Evolutionary conservation across 306 rosid genomes (phyloP), one percentile per base, ranked within the genome.

Genomic region (Casuarina equisetifolia): DNA sequence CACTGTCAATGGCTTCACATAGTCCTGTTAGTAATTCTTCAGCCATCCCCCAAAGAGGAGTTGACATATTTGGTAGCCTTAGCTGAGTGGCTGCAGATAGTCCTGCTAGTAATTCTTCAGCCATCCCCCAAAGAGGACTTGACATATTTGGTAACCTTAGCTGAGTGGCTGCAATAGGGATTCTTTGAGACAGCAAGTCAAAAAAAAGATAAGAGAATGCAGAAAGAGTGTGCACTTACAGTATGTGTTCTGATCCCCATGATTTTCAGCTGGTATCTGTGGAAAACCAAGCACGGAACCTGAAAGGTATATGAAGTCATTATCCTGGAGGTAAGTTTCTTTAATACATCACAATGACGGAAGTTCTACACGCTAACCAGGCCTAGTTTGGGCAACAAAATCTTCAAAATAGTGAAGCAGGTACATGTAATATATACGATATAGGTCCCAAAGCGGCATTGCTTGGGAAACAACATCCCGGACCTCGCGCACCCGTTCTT

Each of bases 351-450:
- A 36, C 44, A 4, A 36, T 5, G 16, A 36, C 13, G 20, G 44
- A 38, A 13, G 69, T 62, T 36, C 8, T 62, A 16, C 36, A 36
- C 25, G 15, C 68, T n/a, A 19, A 63, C 46, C 46, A 39, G 69
- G 46, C 5, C 3, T 40, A 40, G 39, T 64, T 64, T 64, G 45
- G 48, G 70, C 46, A 40, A 16, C 40, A 25, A 64, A 64, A 9
- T 39, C 48, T 64, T 64, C 46, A 64, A 19, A 40, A 48, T 64
- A 64, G 17, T 64, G 70, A 64, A 64, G 70, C 70, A 64, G 70
- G 48, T 13, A 39, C 70, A 7, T 19, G 8, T 64, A 6, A 64
- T 16, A 64, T 15, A 64, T 1, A 64, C 40, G 25, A 38, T 15
- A 25, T 48, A 64, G 48, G 25, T 64, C 70, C 5, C 32, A 39